Conservation (phyloP, 140 eudicot species). For the Ambrosia hybrid region DNA sequence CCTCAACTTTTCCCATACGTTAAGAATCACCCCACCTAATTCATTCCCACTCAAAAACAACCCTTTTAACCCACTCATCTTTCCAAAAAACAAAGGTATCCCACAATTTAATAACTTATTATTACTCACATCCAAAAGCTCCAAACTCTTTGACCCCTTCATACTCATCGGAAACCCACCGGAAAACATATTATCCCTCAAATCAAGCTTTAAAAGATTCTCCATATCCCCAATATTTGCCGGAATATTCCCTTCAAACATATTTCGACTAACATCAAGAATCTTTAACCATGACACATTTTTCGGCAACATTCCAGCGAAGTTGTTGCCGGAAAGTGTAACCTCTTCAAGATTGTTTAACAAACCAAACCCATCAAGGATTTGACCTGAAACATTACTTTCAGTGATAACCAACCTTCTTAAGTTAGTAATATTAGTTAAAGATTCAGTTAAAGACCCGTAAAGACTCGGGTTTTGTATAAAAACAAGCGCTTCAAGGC, state of each 20-base stretch:
- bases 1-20: constrained; percentile 73
- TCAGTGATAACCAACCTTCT: constrained; percentile 67
- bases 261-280: constrained; percentile 65
- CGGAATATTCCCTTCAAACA: constrained; percentile 56
- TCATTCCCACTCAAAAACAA: constrained; percentile 67
- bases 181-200: constrained; percentile 47
- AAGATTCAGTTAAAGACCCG: constrained; percentile 45
- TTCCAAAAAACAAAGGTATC: constrained; percentile 50
- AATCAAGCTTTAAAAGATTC: constrained; percentile 52
- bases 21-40: constrained; percentile 79
- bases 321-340: constrained; percentile 55
- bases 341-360: constrained; percentile 55
- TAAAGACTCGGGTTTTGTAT: constrained; percentile 60
- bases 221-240: constrained; percentile 40
- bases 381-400: constrained; percentile 50
- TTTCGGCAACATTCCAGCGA: constrained; percentile 40
- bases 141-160: constrained; percentile 41
- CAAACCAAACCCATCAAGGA: constrained; percentile 51
- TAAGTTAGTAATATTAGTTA: constrained; percentile 36
- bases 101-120: constrained; percentile 54
- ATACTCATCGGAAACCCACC: constrained; percentile 54
- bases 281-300: constrained; percentile 46
- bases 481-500: constrained; percentile 66
- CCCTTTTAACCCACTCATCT: constrained; percentile 57
- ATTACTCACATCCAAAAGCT: constrained; percentile 67